phyloP scores from a whole-genome alignment of 2,329 filamentous ascomycete species.

The Blastomyces gilchristii region DNA sequence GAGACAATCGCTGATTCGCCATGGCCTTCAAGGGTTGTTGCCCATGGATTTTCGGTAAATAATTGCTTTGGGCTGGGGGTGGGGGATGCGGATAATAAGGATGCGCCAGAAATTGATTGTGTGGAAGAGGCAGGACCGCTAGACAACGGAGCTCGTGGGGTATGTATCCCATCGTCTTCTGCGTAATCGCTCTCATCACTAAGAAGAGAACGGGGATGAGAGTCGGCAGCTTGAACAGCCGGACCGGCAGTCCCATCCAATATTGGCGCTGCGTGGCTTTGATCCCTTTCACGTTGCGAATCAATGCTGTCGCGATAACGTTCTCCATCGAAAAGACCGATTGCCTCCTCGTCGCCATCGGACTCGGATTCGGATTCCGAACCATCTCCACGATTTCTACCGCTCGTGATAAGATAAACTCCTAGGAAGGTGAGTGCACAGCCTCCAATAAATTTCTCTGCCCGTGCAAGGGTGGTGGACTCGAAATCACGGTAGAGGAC shows the following conservation, averaged over 20 bases:
- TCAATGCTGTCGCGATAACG: conserved; percentile 29
- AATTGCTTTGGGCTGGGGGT: conserved; percentile 24
- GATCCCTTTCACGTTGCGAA: conserved; percentile 15
- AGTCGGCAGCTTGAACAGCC: conserved; percentile 14
- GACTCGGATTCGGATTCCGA: conserved; percentile 52
- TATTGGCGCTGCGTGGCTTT: conserved; percentile 14
- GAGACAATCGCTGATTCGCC: conserved; percentile 16
- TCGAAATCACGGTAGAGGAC: conserved; percentile 93
- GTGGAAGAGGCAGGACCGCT: conserved; percentile 25
- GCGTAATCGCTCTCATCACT: conserved; percentile 25
- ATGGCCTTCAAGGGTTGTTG: conserved; percentile 18
- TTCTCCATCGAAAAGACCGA: conserved; percentile 32
- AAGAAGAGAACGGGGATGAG: conserved; percentile 26
- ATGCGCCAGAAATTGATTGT: conserved; percentile 26
- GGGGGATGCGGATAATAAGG: conserved; percentile 21
- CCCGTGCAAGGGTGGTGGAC: conserved; percentile 61
- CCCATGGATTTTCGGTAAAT: conserved; percentile 32
- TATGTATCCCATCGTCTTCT: conserved; percentile 26
- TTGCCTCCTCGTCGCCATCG: conserved; percentile 46
- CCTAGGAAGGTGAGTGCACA: conserved; percentile 89
- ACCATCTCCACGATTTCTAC: conserved; percentile 50
- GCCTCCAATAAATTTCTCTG: conserved; percentile 76
- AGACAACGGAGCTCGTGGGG: conserved; percentile 26
- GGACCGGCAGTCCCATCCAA: neutral
- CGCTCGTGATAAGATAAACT: conserved; percentile 94